A percentile compares a stretch with the other conserved stretches of the same genome.
Conservation (phyloP, 352 stramenopile genomes). For the Pythium oligandrum region DNA sequence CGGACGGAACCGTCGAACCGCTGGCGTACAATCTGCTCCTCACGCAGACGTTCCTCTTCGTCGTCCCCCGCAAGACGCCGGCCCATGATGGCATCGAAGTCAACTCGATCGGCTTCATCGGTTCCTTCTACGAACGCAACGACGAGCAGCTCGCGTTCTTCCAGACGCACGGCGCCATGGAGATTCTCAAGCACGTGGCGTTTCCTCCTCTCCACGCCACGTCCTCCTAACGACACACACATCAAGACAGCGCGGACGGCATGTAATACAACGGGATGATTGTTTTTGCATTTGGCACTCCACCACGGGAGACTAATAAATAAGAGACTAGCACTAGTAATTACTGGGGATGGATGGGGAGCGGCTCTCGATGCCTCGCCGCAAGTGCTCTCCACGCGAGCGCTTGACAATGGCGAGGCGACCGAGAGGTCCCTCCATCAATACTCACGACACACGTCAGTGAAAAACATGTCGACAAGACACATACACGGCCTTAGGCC, state of each 20-base stretch:
- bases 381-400: no score
- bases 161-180: constrained; percentile 41
- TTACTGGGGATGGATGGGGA: no score
- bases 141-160: constrained; percentile 56
- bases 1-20: constrained; percentile 7
- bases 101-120: constrained; percentile 82
- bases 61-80: constrained; percentile 56
- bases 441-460: no score
- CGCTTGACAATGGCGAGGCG: no score
- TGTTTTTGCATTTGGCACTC: no score
- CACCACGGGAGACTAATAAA: no score
- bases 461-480: no score
- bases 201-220: constrained; percentile 30
- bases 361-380: no score
- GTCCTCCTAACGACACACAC: constrained; percentile 1
- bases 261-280: no score
- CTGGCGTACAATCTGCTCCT: constrained; percentile 77
- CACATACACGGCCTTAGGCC: no score
- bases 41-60: constrained; percentile 65
- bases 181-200: constrained; percentile 53
- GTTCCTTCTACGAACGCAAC: constrained; percentile 71
- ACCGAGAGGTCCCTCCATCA: no score
- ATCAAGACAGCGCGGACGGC: neutral
- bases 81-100: constrained; percentile 67
- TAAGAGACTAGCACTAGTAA: no score